A percentile compares a stretch with the other conserved stretches of the same genome.
Conservation (phyloP, 2,329 filamentous ascomycete species). For the Beauveria bassiana region DNA sequence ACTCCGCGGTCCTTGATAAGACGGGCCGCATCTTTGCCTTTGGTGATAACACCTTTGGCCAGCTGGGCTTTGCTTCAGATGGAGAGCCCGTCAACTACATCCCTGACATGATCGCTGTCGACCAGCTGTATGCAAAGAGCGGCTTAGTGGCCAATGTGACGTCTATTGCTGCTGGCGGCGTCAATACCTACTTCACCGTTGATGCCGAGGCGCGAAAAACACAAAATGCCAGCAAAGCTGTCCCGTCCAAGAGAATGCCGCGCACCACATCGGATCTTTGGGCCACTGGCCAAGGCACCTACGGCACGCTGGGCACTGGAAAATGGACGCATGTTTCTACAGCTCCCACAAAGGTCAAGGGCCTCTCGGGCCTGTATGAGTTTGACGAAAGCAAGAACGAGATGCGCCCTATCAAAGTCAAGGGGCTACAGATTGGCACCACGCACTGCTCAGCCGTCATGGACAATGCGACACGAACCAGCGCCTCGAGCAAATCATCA, state of each 20-base stretch:
- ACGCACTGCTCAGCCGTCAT: conserved; percentile 79
- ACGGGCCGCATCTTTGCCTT: conserved; percentile 76
- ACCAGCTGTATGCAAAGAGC: conserved; percentile 63
- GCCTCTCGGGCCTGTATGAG: conserved; percentile 76
- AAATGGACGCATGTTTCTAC: conserved; percentile 83
- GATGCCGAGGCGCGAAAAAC: conserved; percentile 55
- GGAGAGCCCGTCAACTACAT: conserved; percentile 54
- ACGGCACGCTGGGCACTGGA: conserved; percentile 74
- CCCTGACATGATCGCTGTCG: conserved; percentile 63
- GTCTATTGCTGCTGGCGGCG: conserved; percentile 74
- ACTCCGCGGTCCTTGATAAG: conserved; percentile 72
- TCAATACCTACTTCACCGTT: conserved; percentile 80
- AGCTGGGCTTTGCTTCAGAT: conserved; percentile 73
- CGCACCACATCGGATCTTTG: conserved; percentile 56
- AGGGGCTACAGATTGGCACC: conserved; percentile 64
- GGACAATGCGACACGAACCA: conserved; percentile 67
- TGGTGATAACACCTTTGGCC: conserved; percentile 86
- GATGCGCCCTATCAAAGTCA: conserved; percentile 70
- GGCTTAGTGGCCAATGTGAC: conserved; percentile 61
- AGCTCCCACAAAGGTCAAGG: conserved; percentile 70
- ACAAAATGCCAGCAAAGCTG: conserved; percentile 14
- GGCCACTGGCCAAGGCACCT: conserved; percentile 80
- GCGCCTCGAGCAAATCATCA: conserved; percentile 40
- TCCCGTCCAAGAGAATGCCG: conserved; percentile 27
- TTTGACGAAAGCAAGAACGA: conserved; percentile 67